Percentiles rank a stretch among this genome's conserved stretches.
Evolutionary conservation across 345 rosid genomes (phyloP).

Genomic region (Brassica nigra): DNA sequence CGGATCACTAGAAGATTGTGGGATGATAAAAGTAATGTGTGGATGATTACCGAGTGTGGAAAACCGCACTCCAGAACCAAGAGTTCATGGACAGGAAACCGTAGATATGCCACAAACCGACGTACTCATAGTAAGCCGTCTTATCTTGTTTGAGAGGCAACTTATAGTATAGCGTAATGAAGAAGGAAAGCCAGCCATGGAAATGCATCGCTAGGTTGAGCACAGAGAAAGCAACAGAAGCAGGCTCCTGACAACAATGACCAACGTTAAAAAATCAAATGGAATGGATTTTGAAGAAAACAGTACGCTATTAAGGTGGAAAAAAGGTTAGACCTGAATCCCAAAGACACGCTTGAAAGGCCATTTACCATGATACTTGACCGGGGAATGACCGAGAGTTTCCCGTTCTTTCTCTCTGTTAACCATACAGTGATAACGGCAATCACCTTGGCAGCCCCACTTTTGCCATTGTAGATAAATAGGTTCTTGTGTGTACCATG

Average conservation of each 20-base stretch:
- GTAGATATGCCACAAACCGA: conserved; percentile 67
- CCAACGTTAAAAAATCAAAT: background rate
- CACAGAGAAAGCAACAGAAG: conserved; percentile 71
- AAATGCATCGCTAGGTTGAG: conserved; percentile 73
- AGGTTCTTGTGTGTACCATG: conserved; percentile 75
- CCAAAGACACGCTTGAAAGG: conserved; percentile 70
- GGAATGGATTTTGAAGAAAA: background rate
- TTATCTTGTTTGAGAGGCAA: conserved; percentile 56
- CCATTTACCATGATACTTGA: conserved; percentile 89
- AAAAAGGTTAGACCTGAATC: conserved; percentile 53
- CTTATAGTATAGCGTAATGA: conserved; percentile 64
- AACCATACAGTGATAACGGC: conserved; percentile 73
- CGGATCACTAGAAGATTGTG: background rate
- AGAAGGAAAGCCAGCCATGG: conserved; percentile 81
- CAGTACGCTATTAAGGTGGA: background rate
- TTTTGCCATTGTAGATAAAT: conserved; percentile 63
- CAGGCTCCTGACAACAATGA: conserved; percentile 56
- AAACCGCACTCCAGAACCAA: conserved; percentile 82
- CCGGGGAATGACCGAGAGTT: conserved; percentile 49
- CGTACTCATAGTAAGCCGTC: conserved; percentile 60
- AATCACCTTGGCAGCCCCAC: conserved; percentile 75
- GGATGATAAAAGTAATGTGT: background rate
- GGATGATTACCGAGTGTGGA: conserved; percentile 64
- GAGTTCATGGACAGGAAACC: conserved; percentile 62
- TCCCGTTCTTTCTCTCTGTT: conserved; percentile 59